Conservation (phyloP, 495 filamentous ascomycete genomes). For the Daldinia concentrica region DNA sequence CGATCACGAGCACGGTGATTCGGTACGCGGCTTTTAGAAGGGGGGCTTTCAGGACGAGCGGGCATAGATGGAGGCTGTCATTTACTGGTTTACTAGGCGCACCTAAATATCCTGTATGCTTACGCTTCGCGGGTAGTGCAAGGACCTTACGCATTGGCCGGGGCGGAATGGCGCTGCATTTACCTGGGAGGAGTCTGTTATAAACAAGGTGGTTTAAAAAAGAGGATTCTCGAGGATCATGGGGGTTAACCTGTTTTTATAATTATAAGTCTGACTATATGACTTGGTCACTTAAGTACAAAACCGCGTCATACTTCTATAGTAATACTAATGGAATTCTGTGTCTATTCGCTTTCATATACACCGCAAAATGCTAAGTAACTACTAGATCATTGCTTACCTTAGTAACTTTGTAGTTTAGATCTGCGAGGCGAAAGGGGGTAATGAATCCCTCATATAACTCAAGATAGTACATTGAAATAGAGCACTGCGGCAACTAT, state of each 20-base stretch:
- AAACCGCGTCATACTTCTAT: not conserved
- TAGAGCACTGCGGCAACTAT: too few relatives aligned
- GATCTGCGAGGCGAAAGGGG: too few relatives aligned
- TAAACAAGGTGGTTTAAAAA: constrained; percentile 11
- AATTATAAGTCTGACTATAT: not conserved
- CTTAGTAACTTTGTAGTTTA: too few relatives aligned
- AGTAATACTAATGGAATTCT: not conserved
- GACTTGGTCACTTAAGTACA: not conserved
- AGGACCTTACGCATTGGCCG: not conserved
- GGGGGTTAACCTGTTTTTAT: constrained; percentile 8
- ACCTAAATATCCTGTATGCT: constrained; percentile 6
- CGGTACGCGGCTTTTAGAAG: constrained; percentile 12
- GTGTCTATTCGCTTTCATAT: not conserved
- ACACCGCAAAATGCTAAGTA: not conserved
- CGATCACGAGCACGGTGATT: constrained; percentile 6
- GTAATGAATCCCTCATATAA: too few relatives aligned
- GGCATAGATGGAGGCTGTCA: constrained; percentile 5
- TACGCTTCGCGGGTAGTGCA: not conserved
- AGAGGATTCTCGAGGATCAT: constrained; percentile 4
- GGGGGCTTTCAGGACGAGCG: constrained; percentile 7
- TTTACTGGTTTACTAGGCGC: constrained; percentile 7
- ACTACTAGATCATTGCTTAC: not conserved
- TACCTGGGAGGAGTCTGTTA: not conserved
- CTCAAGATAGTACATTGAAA: too few relatives aligned
- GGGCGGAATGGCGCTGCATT: constrained; percentile 7